A percentile compares a stretch with the other conserved stretches of the same genome.
phyloP scores from a whole-genome alignment of 2,329 filamentous ascomycete species.

The Sclerotinia borealis region DNA sequence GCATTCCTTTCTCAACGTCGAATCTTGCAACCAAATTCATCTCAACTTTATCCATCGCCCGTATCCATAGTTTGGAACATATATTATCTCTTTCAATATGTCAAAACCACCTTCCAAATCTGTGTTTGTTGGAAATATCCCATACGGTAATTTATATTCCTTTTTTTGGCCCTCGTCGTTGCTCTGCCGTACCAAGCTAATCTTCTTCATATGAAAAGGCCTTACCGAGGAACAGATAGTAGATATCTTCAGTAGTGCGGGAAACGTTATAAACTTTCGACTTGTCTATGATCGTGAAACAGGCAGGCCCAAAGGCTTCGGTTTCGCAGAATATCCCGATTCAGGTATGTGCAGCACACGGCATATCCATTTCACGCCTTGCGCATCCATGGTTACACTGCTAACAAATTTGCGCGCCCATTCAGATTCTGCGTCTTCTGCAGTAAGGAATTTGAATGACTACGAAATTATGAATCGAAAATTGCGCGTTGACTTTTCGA shows the following conservation, averaged over 20 bases:
- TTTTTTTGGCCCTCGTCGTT: background rate
- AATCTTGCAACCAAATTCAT: constrained; percentile 19
- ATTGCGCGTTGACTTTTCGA: constrained; percentile 90
- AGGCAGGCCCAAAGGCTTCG: constrained; percentile 90
- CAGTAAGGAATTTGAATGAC: constrained; percentile 92
- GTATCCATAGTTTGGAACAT: constrained; percentile 11
- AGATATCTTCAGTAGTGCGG: constrained; percentile 85
- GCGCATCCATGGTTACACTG: background rate
- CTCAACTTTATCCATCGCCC: constrained; percentile 14
- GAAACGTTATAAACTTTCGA: constrained; percentile 85
- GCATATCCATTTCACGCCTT: constrained; percentile 1
- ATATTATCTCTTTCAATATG: constrained; percentile 43
- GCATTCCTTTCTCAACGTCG: constrained; percentile 22
- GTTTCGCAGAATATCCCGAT: constrained; percentile 93
- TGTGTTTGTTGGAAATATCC: constrained; percentile 80
- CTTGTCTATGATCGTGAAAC: constrained; percentile 95
- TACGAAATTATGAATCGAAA: constrained; percentile 93
- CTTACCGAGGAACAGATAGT: constrained; percentile 94
- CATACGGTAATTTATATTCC: constrained; percentile 54
- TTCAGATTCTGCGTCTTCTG: constrained; percentile 76
- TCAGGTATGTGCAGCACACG: constrained; percentile 51
- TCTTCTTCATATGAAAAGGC: constrained; percentile 46
- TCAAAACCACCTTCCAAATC: constrained; percentile 72
- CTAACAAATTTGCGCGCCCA: constrained; percentile 1
- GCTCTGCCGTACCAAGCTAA: constrained; percentile 6